Percentiles rank a stretch among this genome's conserved stretches.
Evolutionary conservation across 495 filamentous ascomycete species (phyloP).

Genomic region (Aspergillus carlsbadensis): DNA sequence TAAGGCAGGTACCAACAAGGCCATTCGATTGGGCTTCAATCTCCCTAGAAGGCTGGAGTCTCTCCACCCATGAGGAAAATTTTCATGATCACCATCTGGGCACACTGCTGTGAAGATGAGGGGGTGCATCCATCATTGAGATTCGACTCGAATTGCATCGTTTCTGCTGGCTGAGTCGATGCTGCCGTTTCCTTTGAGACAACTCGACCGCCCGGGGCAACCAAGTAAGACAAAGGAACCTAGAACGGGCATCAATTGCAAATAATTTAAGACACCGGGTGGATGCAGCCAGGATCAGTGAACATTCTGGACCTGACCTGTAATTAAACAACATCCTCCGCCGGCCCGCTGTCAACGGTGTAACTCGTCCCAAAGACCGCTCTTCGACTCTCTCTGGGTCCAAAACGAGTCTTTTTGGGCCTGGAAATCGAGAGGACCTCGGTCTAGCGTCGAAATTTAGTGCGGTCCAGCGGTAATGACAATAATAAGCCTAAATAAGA

Average conservation of each 20-base stretch:
- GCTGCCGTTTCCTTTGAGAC: neutral
- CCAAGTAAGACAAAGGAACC: neutral
- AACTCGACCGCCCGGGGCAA: neutral
- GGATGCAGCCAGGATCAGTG: constrained; percentile 14
- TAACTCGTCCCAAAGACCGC: constrained; percentile 18
- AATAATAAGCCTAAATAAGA: constrained; percentile 2
- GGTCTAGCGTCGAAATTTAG: neutral
- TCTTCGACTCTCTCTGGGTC: neutral
- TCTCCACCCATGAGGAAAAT: constrained; percentile 22
- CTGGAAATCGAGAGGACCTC: neutral
- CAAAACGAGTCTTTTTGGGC: neutral
- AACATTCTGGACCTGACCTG: constrained; percentile 16
- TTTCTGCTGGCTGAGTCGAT: neutral
- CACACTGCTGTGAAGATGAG: neutral
- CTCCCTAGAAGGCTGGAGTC: constrained; percentile 9
- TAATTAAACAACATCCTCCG: constrained; percentile 18
- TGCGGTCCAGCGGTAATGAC: neutral
- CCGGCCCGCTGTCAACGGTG: constrained; percentile 19
- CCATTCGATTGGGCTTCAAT: constrained; percentile 22
- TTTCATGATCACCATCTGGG: constrained; percentile 14
- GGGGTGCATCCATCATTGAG: neutral
- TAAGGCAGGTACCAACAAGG: constrained; percentile 27
- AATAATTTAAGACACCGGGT: constrained; percentile 13
- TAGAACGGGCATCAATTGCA: neutral
- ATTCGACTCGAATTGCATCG: neutral